A percentile compares a stretch with the other conserved stretches of the same genome.
phyloP scores from a whole-genome alignment of 2,329 filamentous ascomycete species.

The Sordariomycetes sp. region DNA sequence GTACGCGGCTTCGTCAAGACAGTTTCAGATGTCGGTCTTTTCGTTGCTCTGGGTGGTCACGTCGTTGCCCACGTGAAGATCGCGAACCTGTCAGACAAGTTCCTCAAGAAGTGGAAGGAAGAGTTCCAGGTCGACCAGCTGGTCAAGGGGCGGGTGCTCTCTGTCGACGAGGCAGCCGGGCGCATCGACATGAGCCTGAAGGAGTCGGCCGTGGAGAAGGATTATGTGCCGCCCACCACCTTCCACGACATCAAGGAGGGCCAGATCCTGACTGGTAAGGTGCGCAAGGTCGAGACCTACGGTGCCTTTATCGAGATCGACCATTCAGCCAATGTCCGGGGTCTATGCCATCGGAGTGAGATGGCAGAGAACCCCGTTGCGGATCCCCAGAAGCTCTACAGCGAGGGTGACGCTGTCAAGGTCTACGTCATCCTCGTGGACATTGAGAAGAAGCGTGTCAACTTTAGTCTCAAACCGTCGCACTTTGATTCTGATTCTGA shows the following conservation, averaged over 20 bases:
- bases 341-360: conserved; percentile 83
- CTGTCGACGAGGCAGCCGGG: conserved; percentile 55
- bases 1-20: conserved; percentile 89
- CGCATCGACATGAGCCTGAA: conserved; percentile 84
- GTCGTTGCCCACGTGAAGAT: conserved; percentile 78
- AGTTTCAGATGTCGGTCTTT: conserved; percentile 79
- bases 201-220: conserved; percentile 67
- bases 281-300: conserved; percentile 90
- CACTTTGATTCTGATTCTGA: conserved; percentile 50
- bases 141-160: conserved; percentile 74
- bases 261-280: conserved; percentile 77
- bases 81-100: conserved; percentile 80
- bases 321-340: conserved; percentile 78
- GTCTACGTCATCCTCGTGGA: conserved; percentile 78
- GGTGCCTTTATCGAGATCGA: conserved; percentile 91
- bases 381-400: conserved; percentile 83
- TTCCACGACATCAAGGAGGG: conserved; percentile 70
- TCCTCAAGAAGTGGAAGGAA: conserved; percentile 91
- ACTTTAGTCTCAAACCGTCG: conserved; percentile 84
- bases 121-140: conserved; percentile 81
- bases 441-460: conserved; percentile 64
- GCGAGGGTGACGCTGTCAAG: conserved; percentile 86
- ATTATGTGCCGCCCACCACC: conserved; percentile 63
- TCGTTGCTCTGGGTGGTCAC: conserved; percentile 71
- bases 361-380: conserved; percentile 77